Evolutionary conservation across 2,329 filamentous ascomycete genomes (phyloP).

Genomic region (Lecanicillium sp.): DNA sequence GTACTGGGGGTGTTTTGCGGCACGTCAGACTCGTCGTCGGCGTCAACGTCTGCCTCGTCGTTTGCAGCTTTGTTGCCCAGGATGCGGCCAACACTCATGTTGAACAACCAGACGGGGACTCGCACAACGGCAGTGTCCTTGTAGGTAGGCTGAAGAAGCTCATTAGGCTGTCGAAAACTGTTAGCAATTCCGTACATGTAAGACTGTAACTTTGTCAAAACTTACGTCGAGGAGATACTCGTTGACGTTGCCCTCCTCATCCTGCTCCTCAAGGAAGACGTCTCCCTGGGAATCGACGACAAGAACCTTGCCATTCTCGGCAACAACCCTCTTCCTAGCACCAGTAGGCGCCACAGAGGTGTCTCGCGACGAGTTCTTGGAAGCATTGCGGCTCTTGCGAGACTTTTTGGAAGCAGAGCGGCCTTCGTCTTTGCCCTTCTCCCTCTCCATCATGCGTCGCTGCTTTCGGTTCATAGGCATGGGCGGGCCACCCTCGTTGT

Average conservation of each 20-base stretch:
- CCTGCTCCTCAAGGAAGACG: slow-evolving; percentile 88
- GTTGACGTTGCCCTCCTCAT: slow-evolving; percentile 73
- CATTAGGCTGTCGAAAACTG: slow-evolving; percentile 52
- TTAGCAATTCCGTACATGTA: slow-evolving; percentile 13
- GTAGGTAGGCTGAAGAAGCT: slow-evolving; percentile 70
- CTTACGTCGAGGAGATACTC: slow-evolving; percentile 85
- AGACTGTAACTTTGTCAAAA: slow-evolving; percentile 17
- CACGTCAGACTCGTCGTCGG: slow-evolving; percentile 39
- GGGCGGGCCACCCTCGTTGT: slow-evolving; percentile 39
- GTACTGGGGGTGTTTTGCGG: slow-evolving; percentile 45
- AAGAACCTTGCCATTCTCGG: slow-evolving; percentile 90
- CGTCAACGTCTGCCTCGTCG: slow-evolving; percentile 26
- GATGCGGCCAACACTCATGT: slow-evolving; percentile 42
- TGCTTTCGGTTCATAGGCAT: slow-evolving; percentile 72
- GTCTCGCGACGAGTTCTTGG: slow-evolving; percentile 24
- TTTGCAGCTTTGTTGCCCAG: slow-evolving; percentile 30
- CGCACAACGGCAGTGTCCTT: slow-evolving; percentile 75
- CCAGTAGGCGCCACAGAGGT: slow-evolving; percentile 59
- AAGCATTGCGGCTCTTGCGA: slow-evolving; percentile 26
- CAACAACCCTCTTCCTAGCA: slow-evolving; percentile 77
- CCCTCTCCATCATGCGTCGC: slow-evolving; percentile 81
- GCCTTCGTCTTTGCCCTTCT: slow-evolving; percentile 61
- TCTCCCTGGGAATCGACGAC: slow-evolving; percentile 89
- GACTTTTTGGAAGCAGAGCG: slow-evolving; percentile 44
- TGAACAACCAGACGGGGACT: slow-evolving; percentile 67